A percentile compares a stretch with the other conserved stretches of the same genome.
Conservation (phyloP, 345 rosid genomes). For the Corchorus olitorius region DNA sequence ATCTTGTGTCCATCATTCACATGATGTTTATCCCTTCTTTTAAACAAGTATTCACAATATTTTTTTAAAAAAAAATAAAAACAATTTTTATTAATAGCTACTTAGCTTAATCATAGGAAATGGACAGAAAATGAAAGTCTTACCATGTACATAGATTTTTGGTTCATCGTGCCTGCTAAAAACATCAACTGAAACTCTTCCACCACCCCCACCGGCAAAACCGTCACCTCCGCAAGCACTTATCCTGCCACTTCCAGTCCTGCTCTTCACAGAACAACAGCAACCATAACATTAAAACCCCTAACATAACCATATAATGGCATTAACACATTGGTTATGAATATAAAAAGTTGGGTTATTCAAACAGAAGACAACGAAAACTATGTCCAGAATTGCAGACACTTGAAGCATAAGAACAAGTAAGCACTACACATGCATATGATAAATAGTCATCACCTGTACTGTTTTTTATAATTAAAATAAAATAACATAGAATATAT, state of each 20-base stretch:
- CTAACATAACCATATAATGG: background rate
- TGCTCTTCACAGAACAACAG: slow-evolving; percentile 56
- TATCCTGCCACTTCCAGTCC: slow-evolving; percentile 92
- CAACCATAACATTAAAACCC: slow-evolving; percentile 19
- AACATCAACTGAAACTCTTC: slow-evolving; percentile 89
- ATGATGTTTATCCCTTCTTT: background rate
- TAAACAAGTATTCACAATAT: background rate
- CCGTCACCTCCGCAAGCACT: slow-evolving; percentile 99
- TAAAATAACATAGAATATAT: background rate
- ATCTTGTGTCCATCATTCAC: background rate
- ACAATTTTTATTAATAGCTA: background rate
- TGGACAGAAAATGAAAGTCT: slow-evolving; percentile 27
- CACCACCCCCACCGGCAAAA: slow-evolving; percentile 98
- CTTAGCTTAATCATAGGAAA: background rate
- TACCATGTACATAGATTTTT: slow-evolving; percentile 87
- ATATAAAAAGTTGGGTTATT: background rate
- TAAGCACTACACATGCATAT: background rate
- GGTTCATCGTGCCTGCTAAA: slow-evolving; percentile 98
- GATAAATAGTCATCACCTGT: background rate
- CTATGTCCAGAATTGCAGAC: background rate
- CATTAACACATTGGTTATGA: background rate
- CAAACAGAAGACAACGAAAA: background rate
- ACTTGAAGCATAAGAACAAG: background rate
- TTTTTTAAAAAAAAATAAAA: background rate
- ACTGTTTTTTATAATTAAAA: background rate